Base-by-base conservation (phyloP, 257 asterid genomes). In the Orobanche coerulescens region DNA sequence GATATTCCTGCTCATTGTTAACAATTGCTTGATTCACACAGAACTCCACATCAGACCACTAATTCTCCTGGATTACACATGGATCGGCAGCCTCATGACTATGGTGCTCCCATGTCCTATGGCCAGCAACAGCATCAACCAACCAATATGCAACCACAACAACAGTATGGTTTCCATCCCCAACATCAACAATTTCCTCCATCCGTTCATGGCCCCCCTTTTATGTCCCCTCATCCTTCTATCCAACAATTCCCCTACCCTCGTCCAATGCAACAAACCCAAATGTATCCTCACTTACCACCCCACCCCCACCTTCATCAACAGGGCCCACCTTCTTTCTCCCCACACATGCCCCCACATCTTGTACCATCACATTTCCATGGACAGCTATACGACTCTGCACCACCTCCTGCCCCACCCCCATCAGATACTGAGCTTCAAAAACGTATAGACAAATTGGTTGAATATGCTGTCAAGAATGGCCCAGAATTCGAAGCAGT, bases 401-500 rank as follows among this genome's bases (percentile, higher is more conserved):
- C 93, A 28, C 95, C 93, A 16, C 78, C 94, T 28, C 90, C 88
- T 39, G 72, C 95, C 58, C 94, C 94, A 48, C 95, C 96, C 8
- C 98, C 98, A 18, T 75, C 93, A 56, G 98, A 92, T 56, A 84
- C 90, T 12, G 98, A 92, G 66, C 91, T 88, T 58, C 96, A 82
- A 66, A 92, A 92, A 73, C 89, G 96, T 37, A 92, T 92, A 14
- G 98, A 92, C 73, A 92, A 88, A 67, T 66, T 86, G 72, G 91
- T 82, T 18, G 98, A 92, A 68, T 92, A 92, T 81, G 81, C 93
- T 58, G 86, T 83, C 66, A 92, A 92, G 79, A 92, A 88, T 51
- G 98, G 96, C 46, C 98, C 98, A 0, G 98, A 86, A 71, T 88
- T 92, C 71, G 98, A 92, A 78, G 93, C 89, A 62, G 85, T 92